Evolutionary conservation across 345 rosid genomes (phyloP), one percentile per base, ranked within the genome.

Genomic region (Excoecaria agallocha): DNA sequence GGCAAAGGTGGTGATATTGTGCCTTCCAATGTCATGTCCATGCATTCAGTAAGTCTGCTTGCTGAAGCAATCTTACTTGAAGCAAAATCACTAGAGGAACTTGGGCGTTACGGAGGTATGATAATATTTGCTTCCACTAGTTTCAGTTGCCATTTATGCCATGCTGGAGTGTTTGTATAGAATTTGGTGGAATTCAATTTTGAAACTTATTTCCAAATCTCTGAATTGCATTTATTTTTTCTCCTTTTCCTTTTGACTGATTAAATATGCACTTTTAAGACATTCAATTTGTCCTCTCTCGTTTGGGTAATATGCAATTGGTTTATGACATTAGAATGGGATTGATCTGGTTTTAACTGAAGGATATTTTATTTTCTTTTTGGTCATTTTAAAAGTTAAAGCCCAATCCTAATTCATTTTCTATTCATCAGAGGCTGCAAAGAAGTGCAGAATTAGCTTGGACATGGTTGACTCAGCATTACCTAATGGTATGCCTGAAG

Each of bases 1-100:
- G 77, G 90, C 56, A 91, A 73, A 84, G 84, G 74, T 58, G 88
- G 74, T 56, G 89, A 83, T 79, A 62, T 45, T 77, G 80, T 80
- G 71, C 82, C 89, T 72, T 68, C 84, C 24, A 72, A 48, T 74
- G 82, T 80, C 39, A 90, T 96, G 96, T 91, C 99, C 2, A 84
- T 91, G 88, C 98, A 96, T 84, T 93, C 99, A 0, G 89, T 89
- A 70, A 96, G 90, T 84, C 84, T 95, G 61, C 93, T 95, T 67
- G 83, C 91, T 52, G 99, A 95, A 82, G 98, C 98, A 66, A 76
- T 90, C 80, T 78, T 93, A n/a, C 93, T 95, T 75, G 91, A 95
- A 84, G 93, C 93, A 46, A 91, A 82, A 84, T 93, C 99, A 22
- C 74, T 93, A 2, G 90, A 89, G 80, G 88, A 88, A 74, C 94